A percentile compares a stretch with the other conserved stretches of the same genome.
phyloP scores from a whole-genome alignment of 306 rosid genomes.

The Arachis hypogaea region DNA sequence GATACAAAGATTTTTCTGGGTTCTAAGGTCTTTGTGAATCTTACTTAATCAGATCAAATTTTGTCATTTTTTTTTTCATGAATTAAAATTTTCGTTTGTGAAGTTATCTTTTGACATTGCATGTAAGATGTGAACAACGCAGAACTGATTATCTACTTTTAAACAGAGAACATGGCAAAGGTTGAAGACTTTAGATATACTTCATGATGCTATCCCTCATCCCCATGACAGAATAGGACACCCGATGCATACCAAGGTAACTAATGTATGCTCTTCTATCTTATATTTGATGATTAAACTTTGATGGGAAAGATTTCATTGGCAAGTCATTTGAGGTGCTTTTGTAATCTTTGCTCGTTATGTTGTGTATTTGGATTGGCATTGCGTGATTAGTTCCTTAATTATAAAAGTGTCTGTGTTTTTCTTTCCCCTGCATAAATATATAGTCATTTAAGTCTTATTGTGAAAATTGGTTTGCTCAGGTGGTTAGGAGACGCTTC shows the following conservation, averaged over 20 bases:
- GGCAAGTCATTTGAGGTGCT: conserved; percentile 11
- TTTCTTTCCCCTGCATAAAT: not conserved
- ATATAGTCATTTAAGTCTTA: not conserved
- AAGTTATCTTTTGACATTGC: conserved; percentile 23
- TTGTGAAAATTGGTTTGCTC: conserved; percentile 31
- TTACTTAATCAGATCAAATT: not conserved
- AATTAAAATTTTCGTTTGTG: not conserved
- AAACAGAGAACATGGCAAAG: conserved; percentile 78
- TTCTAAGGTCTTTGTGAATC: not conserved
- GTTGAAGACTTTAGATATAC: conserved; percentile 63
- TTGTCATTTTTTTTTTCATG: not conserved
- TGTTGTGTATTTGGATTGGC: conserved; percentile 10
- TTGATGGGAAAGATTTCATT: not conserved
- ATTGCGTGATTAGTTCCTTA: conserved; percentile 32
- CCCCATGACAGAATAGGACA: conserved; percentile 68
- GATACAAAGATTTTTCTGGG: not conserved
- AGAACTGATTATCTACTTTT: conserved; percentile 38
- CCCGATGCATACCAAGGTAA: conserved; percentile 84
- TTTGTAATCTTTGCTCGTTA: not conserved
- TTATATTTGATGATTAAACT: conserved; percentile 17
- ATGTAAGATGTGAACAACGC: conserved; percentile 10
- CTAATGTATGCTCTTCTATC: not conserved
- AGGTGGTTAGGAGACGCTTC: conserved; percentile 77
- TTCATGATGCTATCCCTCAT: conserved; percentile 74
- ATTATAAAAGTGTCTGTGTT: not conserved